A percentile compares a stretch with the other conserved stretches of the same genome.
phyloP scores from a whole-genome alignment of 2,329 filamentous ascomycete genomes.

The Alternaria tenuissima region DNA sequence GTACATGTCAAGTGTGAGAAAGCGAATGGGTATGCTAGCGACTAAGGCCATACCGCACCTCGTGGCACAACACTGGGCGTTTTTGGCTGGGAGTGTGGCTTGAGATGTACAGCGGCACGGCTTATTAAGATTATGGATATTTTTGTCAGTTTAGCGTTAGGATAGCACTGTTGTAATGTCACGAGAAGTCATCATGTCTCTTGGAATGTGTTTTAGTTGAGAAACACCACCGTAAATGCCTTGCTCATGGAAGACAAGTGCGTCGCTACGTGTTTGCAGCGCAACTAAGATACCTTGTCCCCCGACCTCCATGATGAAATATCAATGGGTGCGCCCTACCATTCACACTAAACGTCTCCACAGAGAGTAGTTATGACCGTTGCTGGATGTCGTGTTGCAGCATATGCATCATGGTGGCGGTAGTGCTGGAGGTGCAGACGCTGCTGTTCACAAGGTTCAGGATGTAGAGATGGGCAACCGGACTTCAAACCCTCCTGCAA shows the following conservation, averaged over 20 bases:
- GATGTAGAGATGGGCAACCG: not conserved
- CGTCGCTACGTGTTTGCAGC: not conserved
- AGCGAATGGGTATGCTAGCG: constrained; percentile 28
- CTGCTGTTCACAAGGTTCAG: not conserved
- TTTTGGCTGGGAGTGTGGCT: not conserved
- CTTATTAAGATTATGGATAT: not conserved
- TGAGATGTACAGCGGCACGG: not conserved
- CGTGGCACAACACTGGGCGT: not conserved
- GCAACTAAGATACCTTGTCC: not conserved
- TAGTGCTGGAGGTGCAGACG: not conserved
- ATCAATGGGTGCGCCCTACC: not conserved
- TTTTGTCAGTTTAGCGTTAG: constrained; percentile 1
- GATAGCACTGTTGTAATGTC: not conserved
- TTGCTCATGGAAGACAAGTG: not conserved
- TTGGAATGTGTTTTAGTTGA: not conserved
- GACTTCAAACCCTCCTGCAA: not conserved
- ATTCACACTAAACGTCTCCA: not conserved
- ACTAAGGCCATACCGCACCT: constrained; percentile 12
- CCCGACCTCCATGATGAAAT: not conserved
- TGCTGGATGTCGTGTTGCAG: not conserved
- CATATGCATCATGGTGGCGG: not conserved
- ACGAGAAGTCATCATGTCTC: not conserved
- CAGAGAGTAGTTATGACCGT: not conserved
- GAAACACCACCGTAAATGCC: not conserved
- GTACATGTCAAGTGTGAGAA: constrained; percentile 53